Conservation (phyloP, 2,329 filamentous ascomycete genomes). For the Arthrobotrys conoides region DNA sequence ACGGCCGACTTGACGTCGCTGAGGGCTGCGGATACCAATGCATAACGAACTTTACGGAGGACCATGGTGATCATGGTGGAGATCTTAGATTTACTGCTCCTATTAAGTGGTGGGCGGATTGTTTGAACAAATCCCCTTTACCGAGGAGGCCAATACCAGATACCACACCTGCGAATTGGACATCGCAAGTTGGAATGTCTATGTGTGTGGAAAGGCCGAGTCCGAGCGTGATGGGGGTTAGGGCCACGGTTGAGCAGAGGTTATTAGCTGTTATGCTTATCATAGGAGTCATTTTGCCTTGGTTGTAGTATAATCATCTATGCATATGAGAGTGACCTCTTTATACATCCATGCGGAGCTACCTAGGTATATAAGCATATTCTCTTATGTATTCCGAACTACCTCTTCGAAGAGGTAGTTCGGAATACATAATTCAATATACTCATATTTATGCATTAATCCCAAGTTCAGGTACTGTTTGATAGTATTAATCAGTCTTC, state of each 20-base stretch:
- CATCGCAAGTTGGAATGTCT: not conserved
- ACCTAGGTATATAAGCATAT: too few relatives aligned
- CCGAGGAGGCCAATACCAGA: too few relatives aligned
- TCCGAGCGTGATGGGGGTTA: not conserved
- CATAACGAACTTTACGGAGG: conserved; percentile 21
- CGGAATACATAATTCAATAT: too few relatives aligned
- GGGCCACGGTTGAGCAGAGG: not conserved
- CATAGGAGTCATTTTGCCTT: conserved; percentile 1
- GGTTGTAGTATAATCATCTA: not conserved
- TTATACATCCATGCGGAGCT: too few relatives aligned
- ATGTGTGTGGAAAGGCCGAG: not conserved
- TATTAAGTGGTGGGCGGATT: conserved; percentile 1
- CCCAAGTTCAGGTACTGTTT: too few relatives aligned
- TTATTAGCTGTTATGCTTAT: not conserved
- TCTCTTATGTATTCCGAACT: too few relatives aligned
- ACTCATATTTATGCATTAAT: too few relatives aligned
- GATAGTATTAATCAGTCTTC: too few relatives aligned
- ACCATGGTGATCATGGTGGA: not conserved
- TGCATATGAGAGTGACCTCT: too few relatives aligned
- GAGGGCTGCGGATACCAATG: conserved; percentile 45
- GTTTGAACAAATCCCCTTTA: not conserved
- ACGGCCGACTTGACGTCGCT: conserved; percentile 29
- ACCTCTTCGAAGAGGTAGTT: too few relatives aligned
- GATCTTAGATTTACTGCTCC: not conserved
- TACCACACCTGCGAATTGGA: not conserved